Base-by-base conservation (phyloP, 1,139 yeast genomes). In the Casaregolazyma suthepensis region DNA sequence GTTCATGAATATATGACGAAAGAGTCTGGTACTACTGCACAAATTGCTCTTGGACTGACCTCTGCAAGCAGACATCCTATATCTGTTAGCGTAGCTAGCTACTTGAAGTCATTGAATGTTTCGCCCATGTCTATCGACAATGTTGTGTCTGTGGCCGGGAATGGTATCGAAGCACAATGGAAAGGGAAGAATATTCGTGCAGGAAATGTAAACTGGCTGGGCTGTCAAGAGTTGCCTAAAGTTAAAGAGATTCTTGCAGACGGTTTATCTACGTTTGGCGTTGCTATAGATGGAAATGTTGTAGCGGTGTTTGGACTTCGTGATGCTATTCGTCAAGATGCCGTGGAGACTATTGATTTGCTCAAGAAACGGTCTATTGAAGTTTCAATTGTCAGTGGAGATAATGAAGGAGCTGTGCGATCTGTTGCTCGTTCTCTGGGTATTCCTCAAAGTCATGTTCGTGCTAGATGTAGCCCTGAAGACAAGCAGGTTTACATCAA, bases 271-370 rank as follows among this genome's bases (percentile, higher is more conserved):
- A 23, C 10, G 6, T 45, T 45, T 22, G 20, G 47, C 13, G 23
- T 45, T 23, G 3, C 47, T 9, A 23, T 45, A 20, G 47, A 45
- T 45, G 37, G 37, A n/a, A 17, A 20, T 18, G 15, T 45, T 22
- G 35, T 13, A 23, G 47, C 47, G 20, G 38, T 45, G 6, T 45
- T 45, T 22, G 47, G 47, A 17, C 37, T 45, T 2, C 20, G 20
- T 23, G 47, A 45, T 45, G 13, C n/a, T 20, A 23, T 45, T 23
- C 35, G 47, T 20, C 47, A 22, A 13, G 47, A 45, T 23, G n/a
- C 47, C 5, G 15, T 13, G 17, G 35, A 23, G 20, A 45, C 47
- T 20, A 17, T 45, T 45, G 17, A 45, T 17, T 5, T 10, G 17
- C 47, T 45, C 6, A 13, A 45, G 37, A 9, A 45, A 22, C 23